These are phyloP conservation scores for Atkinsonella hypoxylon DNA, from an alignment of 2,329 filamentous ascomycete species.

Conservation along the genomic window DNA sequence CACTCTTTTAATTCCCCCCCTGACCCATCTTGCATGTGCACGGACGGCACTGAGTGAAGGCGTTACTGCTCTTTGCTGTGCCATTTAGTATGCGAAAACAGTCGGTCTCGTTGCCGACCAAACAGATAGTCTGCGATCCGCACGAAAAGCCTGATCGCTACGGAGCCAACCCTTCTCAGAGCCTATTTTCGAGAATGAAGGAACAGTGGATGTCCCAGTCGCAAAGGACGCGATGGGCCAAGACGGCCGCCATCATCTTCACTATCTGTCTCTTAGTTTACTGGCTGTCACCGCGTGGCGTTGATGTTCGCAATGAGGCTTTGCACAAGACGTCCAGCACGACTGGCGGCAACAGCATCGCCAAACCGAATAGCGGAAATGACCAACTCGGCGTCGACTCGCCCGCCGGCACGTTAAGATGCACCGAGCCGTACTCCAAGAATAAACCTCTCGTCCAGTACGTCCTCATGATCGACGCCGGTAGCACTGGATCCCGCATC, in stretches of 20 bases:
- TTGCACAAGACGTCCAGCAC: slow-evolving; percentile 2
- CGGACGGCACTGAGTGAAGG: too few species aligned
- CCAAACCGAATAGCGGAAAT: slow-evolving; percentile 21
- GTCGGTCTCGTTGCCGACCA: slow-evolving; percentile 50
- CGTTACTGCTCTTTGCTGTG: neutral
- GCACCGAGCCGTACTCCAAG: slow-evolving; percentile 70
- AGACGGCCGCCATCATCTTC: slow-evolving; percentile 50
- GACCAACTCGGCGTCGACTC: slow-evolving; percentile 43
- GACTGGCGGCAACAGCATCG: neutral
- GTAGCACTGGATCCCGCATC: slow-evolving; percentile 93
- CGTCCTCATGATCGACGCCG: slow-evolving; percentile 96
- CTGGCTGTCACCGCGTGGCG: slow-evolving; percentile 48
- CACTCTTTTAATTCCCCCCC: neutral
- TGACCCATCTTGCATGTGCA: neutral
- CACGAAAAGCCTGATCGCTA: slow-evolving; percentile 55
- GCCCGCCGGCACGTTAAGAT: slow-evolving; percentile 58
- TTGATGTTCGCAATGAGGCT: slow-evolving; percentile 36
- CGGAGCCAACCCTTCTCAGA: slow-evolving; percentile 33
- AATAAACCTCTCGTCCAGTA: slow-evolving; percentile 95
- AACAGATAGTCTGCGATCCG: slow-evolving; percentile 47
- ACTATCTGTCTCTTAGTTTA: slow-evolving; percentile 50
- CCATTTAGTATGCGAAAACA: slow-evolving; percentile 47
- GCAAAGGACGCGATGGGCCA: slow-evolving; percentile 53
- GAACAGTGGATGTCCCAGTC: slow-evolving; percentile 49
- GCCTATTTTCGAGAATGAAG: slow-evolving; percentile 43